Evolutionary conservation across 2,329 filamentous ascomycete species (phyloP).

Genomic region (Onygenales sp.): DNA sequence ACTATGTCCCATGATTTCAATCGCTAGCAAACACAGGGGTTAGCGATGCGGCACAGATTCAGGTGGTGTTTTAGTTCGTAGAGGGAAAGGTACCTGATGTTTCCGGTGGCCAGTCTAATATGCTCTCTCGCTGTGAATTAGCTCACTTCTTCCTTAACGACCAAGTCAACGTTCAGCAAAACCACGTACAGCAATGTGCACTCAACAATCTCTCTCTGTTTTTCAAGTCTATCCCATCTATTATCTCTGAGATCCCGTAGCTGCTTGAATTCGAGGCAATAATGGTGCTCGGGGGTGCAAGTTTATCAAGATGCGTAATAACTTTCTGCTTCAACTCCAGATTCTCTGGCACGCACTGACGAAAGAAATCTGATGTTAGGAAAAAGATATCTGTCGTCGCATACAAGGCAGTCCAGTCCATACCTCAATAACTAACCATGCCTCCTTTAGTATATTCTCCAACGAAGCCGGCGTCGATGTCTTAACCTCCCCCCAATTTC

Average conservation of each 20-base stretch:
- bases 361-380: not conserved
- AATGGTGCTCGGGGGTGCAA: conserved; percentile 27
- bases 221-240: conserved; percentile 26
- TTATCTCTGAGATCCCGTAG: conserved; percentile 36
- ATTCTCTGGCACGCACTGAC: conserved; percentile 38
- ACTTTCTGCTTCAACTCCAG: conserved; percentile 33
- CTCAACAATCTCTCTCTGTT: conserved; percentile 31
- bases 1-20: conserved; percentile 32
- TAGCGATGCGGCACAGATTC: no score
- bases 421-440: conserved; percentile 31
- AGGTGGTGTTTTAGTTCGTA: not conserved
- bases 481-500: conserved; percentile 17
- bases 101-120: conserved; percentile 32
- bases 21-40: conserved; percentile 12
- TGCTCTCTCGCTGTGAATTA: not conserved
- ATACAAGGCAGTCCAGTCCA: not conserved
- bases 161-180: no score
- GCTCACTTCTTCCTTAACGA: not conserved
- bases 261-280: conserved; percentile 42
- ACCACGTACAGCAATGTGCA: conserved; percentile 33
- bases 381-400: not conserved
- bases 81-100: conserved; percentile 18
- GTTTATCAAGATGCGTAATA: conserved; percentile 30
- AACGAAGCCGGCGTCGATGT: conserved; percentile 15
- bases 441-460: conserved; percentile 14